Evolutionary conservation across 805 yeast species (phyloP).

Genomic region (Candida golubevii): DNA sequence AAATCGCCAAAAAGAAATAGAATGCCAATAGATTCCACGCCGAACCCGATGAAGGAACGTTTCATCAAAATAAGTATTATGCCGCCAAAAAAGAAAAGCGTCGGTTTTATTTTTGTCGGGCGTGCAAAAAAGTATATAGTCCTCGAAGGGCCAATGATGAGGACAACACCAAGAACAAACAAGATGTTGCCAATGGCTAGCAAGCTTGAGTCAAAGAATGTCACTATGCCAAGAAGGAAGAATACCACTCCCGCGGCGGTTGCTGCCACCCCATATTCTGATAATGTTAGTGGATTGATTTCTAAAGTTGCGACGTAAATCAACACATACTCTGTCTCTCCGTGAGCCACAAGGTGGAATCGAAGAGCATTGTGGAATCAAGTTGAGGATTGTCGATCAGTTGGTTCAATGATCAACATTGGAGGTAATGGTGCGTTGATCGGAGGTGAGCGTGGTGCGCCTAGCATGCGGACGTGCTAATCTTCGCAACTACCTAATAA

Average conservation of each 20-base stretch:
- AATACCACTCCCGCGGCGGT: slow-evolving; percentile 80
- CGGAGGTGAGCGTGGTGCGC: no score
- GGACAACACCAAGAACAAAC: slow-evolving; percentile 73
- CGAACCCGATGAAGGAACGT: slow-evolving; percentile 79
- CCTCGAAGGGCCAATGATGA: slow-evolving; percentile 85
- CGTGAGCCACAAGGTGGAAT: slow-evolving; percentile 56
- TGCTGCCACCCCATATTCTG: slow-evolving; percentile 89
- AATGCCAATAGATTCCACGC: slow-evolving; percentile 84
- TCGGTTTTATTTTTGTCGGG: slow-evolving; percentile 82
- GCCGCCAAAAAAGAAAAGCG: slow-evolving; percentile 74
- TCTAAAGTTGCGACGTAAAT: not conserved
- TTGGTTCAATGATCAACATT: not conserved
- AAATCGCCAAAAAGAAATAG: slow-evolving; percentile 86
- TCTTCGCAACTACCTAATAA: no score
- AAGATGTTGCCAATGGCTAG: slow-evolving; percentile 85
- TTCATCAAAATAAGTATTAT: slow-evolving; percentile 69
- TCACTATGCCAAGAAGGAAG: slow-evolving; percentile 74
- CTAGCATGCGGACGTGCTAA: no score
- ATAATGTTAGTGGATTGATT: slow-evolving; percentile 16
- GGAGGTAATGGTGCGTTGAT: no score
- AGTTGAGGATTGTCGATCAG: not conserved
- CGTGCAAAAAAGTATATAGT: slow-evolving; percentile 80
- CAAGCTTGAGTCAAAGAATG: slow-evolving; percentile 84
- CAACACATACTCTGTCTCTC: slow-evolving; percentile 62
- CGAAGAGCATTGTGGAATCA: slow-evolving; percentile 16